These are phyloP conservation scores for Emergomyces orientalis DNA, from an alignment of 2,329 filamentous ascomycete species.

Conservation along the genomic window DNA sequence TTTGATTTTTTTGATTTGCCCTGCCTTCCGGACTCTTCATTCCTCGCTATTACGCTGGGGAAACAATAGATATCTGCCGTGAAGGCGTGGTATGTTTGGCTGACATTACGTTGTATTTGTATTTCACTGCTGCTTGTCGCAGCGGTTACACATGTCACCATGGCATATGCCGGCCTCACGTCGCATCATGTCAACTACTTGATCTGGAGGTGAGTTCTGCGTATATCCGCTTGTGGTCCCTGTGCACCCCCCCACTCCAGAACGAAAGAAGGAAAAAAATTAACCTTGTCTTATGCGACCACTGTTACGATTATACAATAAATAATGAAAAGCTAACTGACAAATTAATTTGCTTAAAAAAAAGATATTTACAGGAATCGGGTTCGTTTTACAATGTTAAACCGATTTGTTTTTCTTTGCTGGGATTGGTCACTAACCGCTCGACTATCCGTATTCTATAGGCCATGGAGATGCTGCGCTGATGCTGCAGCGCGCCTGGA, in stretches of 20 bases:
- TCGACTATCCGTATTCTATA: constrained; percentile 19
- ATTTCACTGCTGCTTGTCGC: constrained; percentile 2
- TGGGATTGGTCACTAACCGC: constrained; percentile 5
- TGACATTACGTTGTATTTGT: not conserved
- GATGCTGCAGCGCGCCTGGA: constrained; percentile 54
- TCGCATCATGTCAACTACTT: constrained; percentile 59
- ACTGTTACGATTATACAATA: not conserved
- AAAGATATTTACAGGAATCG: constrained; percentile 48
- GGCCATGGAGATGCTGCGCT: constrained; percentile 51
- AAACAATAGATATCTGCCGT: not conserved
- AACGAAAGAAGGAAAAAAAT: not conserved
- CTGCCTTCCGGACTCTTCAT: not conserved
- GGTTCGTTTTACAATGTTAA: constrained; percentile 31
- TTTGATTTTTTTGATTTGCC: not conserved
- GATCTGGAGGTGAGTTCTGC: constrained; percentile 52
- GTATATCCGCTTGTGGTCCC: constrained; percentile 10
- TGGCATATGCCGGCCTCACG: constrained; percentile 36
- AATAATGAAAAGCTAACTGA: constrained; percentile 4
- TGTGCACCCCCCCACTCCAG: constrained; percentile 3
- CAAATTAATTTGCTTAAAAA: constrained; percentile 2
- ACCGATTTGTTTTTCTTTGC: constrained; percentile 12
- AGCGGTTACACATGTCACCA: constrained; percentile 34
- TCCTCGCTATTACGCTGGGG: not conserved
- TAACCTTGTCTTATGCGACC: not conserved
- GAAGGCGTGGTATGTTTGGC: constrained; percentile 8